Base-by-base conservation (phyloP, 257 asterid species). In the Solanum tacnaense region DNA sequence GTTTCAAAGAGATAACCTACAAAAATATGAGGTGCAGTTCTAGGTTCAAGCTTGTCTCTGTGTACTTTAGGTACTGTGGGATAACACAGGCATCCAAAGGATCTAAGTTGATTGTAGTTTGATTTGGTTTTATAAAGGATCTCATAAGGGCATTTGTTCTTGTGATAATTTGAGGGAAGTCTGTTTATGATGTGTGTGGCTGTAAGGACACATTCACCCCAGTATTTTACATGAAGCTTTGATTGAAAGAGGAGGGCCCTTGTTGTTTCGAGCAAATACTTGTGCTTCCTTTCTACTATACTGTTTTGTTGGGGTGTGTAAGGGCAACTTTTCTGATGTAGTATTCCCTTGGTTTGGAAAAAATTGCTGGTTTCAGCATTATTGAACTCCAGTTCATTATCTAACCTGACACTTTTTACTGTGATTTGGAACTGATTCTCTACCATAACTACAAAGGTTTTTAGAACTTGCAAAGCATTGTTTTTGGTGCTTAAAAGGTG, bases 361-460 rank as follows among this genome's bases (percentile, higher is more conserved):
- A 2, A 18, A 0, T 6, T 6, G 10, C 0, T 56, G 9, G 65
- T 20, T 56, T 56, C 65, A 56, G 0, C 3, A 20, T 56, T 56
- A 7, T 18, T 56, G 8, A 56, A 56, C 65, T 56, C 0, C 3
- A 56, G 65, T 18, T 2, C 65, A 56, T 56, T 52, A 6, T 52
- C 65, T 18, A 0, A 56, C 8, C n/a, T 2, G 9, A 56, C n/a
- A 18, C n/a, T 7, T 56, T 56, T 56, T 6, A 56, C 9, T 16
- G n/a, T 56, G 65, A 6, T 56, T 56, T 56, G n/a, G 4, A 56
- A 56, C 0, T 18, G n/a, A 56, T 56, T 56, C 0, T 20, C 11
- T 18, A 7, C 65, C 2, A 56, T 56, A 2, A 0, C 8, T 6
- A 20, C 23, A 56, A 56, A 56, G 10, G 1, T 18, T 18, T 56